These are phyloP conservation scores for Blakeslea trispora DNA, from an alignment of 371 early-diverging fungal species.

Conservation along the genomic window DNA sequence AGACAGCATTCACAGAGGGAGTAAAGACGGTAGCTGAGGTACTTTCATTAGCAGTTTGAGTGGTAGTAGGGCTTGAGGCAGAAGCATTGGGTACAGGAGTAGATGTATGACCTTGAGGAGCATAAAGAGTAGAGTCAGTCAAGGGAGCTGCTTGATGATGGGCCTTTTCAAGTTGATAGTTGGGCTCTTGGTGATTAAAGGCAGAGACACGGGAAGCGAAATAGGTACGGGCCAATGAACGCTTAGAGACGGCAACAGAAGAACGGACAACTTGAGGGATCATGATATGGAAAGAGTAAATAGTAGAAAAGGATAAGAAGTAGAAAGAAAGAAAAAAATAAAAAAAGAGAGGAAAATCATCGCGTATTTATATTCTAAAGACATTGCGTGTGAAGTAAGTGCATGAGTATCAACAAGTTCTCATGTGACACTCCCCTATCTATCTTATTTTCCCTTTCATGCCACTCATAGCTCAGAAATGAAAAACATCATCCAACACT, in stretches of 20 bases:
- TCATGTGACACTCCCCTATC: constrained; percentile 17
- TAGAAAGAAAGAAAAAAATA: not conserved
- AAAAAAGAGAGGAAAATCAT: constrained; percentile 4
- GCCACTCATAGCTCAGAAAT: not conserved
- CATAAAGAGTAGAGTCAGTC: constrained; percentile 29
- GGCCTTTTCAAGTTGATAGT: constrained; percentile 17
- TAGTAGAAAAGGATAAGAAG: not conserved
- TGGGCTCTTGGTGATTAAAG: constrained; percentile 9
- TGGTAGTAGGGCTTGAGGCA: constrained; percentile 1
- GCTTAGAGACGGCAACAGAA: constrained; percentile 16
- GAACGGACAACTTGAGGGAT: constrained; percentile 23
- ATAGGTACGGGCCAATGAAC: constrained; percentile 14
- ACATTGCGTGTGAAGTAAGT: constrained; percentile 16
- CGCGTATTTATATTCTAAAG: constrained; percentile 12
- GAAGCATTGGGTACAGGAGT: not conserved
- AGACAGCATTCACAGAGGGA: constrained; percentile 40
- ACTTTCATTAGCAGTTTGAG: constrained; percentile 8
- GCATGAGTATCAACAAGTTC: constrained; percentile 9
- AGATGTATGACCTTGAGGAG: constrained; percentile 24
- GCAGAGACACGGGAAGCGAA: constrained; percentile 7
- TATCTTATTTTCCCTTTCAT: constrained; percentile 7
- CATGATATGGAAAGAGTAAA: too few relatives aligned
- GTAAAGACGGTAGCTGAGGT: constrained; percentile 25
- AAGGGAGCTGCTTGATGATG: constrained; percentile 38
- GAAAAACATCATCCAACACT: not conserved